Evolutionary conservation across 2,329 filamentous ascomycete genomes (phyloP), one percentile per base, ranked within the genome.

Genomic region (Myriosclerotinia duriaeana): DNA sequence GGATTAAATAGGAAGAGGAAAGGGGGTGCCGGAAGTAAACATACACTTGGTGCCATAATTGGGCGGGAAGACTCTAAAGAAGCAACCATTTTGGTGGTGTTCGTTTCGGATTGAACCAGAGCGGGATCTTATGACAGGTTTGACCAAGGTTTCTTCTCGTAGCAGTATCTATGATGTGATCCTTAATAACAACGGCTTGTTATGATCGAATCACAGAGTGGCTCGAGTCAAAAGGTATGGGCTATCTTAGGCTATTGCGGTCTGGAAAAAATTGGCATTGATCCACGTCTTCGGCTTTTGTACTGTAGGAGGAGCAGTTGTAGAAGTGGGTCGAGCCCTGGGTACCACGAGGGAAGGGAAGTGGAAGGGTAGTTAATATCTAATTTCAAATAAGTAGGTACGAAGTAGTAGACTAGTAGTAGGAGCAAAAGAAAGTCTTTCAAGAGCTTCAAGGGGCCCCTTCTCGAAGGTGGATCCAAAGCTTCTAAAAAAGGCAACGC

Each of bases 21-120:
- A 66, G 56, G 48, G 64, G 60, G 61, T 48, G 66, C 62, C 38
- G 56, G 30, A 66, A 68, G 60, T 59, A 62, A 62, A 77, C 79
- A 72, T 80, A 85, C 83, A 68, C 80, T 83, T 55, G 80, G 80
- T 54, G 81, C 78, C 81, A 85, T 84, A 68, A 85, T 85, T 60
- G 83, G 83, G 65, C 83, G 78, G 71, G 83, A 80, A 50, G 83
- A 85, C 64, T 85, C 83, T 15, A 84, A 75, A 64, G 82, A 85
- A 56, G 72, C 70, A 69, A 76, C 76, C 76, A 78, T 77, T 73
- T 74, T 78, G 66, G 46, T 5, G 53, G 38, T 50, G 14, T 56
- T 36, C 30, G 67, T 68, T 65, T 68, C 65, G 55, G 64, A 53
- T 40, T 52, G 36, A 42, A 44, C 53, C 36, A 14, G 44, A 44